A percentile compares a stretch with the other conserved stretches of the same genome.
These are phyloP conservation scores for Dalbergia oliveri DNA, from an alignment of 306 rosid species.

Conservation along the genomic window DNA sequence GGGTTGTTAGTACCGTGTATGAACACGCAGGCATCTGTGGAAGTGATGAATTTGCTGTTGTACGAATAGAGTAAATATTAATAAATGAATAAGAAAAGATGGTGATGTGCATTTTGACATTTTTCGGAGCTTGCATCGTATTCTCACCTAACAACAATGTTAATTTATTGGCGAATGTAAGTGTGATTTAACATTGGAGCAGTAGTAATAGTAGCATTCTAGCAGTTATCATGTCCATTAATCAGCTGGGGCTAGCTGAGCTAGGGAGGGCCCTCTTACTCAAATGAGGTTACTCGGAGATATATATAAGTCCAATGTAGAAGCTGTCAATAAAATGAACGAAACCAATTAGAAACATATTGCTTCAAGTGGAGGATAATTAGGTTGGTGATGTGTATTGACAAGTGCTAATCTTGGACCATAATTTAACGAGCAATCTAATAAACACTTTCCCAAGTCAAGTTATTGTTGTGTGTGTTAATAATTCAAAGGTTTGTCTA, in stretches of 20 bases:
- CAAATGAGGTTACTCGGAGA: conserved; percentile 18
- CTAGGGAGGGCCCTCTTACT: conserved; percentile 34
- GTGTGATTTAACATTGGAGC: conserved; percentile 47
- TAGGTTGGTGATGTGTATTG: conserved; percentile 6
- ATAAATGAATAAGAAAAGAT: conserved; percentile 36
- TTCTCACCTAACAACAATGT: conserved; percentile 44
- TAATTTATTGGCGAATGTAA: conserved; percentile 32
- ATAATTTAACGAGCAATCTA: background rate
- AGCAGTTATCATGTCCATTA: conserved; percentile 55
- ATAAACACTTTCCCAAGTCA: background rate
- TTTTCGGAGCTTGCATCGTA: conserved; percentile 51
- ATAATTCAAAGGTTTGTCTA: conserved; percentile 2
- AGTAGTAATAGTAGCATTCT: conserved; percentile 17
- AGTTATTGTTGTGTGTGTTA: background rate
- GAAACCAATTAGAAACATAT: background rate
- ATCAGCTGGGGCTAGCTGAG: conserved; percentile 6
- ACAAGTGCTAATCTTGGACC: conserved; percentile 2
- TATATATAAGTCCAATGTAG: background rate
- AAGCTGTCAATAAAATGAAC: background rate
- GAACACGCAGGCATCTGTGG: background rate
- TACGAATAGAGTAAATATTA: conserved; percentile 13
- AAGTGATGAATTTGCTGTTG: conserved; percentile 10
- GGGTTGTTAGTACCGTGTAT: background rate
- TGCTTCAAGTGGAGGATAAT: conserved; percentile 21
- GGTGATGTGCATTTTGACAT: conserved; percentile 27